Evolutionary conservation across 306 rosid species (phyloP).

Genomic region (Quercus mongolica): DNA sequence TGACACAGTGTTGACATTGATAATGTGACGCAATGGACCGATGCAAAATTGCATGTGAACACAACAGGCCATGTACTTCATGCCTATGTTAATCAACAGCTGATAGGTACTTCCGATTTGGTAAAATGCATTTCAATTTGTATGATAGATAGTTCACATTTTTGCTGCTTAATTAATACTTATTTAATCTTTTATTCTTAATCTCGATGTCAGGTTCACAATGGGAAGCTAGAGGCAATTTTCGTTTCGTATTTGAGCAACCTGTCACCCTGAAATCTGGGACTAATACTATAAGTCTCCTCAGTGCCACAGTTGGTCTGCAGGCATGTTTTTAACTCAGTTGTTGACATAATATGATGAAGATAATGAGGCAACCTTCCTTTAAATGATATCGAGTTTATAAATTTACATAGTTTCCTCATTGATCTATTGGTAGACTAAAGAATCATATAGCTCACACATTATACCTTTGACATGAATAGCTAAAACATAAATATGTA

Average conservation of each 20-base stretch:
- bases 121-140: neutral
- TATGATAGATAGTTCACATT: neutral
- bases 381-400: too few species aligned
- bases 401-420: too few species aligned
- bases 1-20: neutral
- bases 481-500: too few species aligned
- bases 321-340: conserved; percentile 14
- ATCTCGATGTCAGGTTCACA: conserved; percentile 31
- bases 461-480: too few species aligned
- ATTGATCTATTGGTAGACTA: too few species aligned
- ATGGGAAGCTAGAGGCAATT: conserved; percentile 32
- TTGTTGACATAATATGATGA: too few species aligned
- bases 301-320: conserved; percentile 50
- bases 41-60: neutral
- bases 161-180: neutral
- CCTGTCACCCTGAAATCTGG: conserved; percentile 35
- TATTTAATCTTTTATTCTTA: neutral
- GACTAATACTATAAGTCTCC: conserved; percentile 36
- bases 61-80: conserved; percentile 34
- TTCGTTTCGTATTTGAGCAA: conserved; percentile 28
- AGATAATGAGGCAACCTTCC: too few species aligned
- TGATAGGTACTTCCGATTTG: conserved; percentile 32
- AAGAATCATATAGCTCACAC: too few species aligned
- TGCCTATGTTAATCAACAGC: conserved; percentile 44
- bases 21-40: conserved; percentile 38